Evolutionary conservation across 169 alveolate species (phyloP).

Genomic region (Ichthyophthirius multifiliis): DNA sequence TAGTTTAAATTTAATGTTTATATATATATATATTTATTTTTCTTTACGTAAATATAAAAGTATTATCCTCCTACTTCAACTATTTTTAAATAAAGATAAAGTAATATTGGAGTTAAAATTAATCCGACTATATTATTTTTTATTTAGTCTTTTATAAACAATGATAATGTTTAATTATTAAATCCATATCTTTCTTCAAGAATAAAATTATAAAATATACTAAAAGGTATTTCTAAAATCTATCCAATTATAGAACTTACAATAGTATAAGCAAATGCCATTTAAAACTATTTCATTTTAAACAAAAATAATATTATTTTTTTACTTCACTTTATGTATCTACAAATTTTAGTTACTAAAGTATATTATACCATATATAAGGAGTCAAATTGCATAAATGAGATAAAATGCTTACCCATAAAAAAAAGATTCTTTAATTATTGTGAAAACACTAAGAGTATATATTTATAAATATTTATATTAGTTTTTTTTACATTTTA

Average conservation of each 20-base stretch:
- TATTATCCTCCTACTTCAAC: conserved; percentile 91
- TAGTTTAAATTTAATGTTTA: no score
- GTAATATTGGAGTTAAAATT: conserved; percentile 72
- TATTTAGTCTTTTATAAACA: conserved; percentile 70
- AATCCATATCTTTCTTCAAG: conserved; percentile 90
- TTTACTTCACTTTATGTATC: conserved; percentile 16
- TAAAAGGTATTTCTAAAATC: conserved; percentile 68
- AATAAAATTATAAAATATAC: conserved; percentile 81
- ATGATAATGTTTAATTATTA: conserved; percentile 78
- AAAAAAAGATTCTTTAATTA: conserved; percentile 12
- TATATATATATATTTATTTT: neutral
- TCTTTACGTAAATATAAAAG: conserved; percentile 76
- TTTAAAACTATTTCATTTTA: neutral
- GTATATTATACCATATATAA: conserved; percentile 28
- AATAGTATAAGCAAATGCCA: conserved; percentile 24
- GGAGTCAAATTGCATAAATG: conserved; percentile 18
- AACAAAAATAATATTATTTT: neutral
- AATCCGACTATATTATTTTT: conserved; percentile 18
- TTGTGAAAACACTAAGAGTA: neutral
- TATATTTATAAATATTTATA: neutral
- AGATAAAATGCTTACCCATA: conserved; percentile 13
- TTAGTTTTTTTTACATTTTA: neutral
- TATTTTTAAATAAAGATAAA: conserved; percentile 74
- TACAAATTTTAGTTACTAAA: neutral
- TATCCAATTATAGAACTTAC: conserved; percentile 34